Percentiles rank a stretch among this genome's conserved stretches.
These are phyloP conservation scores for Botrytis tulipae DNA, from an alignment of 2,329 filamentous ascomycete genomes.

Conservation along the genomic window DNA sequence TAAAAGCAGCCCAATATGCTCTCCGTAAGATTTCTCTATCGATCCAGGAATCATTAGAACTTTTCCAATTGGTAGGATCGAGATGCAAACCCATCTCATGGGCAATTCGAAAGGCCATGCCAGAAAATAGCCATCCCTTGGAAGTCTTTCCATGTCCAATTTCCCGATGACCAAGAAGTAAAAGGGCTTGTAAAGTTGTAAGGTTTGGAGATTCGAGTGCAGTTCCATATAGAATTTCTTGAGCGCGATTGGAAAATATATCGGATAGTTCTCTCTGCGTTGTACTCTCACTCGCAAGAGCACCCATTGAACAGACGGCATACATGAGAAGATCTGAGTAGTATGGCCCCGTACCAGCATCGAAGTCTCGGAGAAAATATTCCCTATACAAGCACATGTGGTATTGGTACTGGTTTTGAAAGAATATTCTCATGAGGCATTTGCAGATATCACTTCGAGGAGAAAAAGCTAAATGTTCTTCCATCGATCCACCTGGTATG, in stretches of 20 bases:
- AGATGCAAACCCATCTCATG: conserved; percentile 54
- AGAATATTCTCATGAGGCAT: conserved; percentile 48
- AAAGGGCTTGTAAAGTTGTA: conserved; percentile 47
- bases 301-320: conserved; percentile 49
- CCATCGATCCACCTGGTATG: not conserved
- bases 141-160: conserved; percentile 49
- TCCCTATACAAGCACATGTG: conserved; percentile 52
- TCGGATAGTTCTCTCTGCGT: conserved; percentile 42
- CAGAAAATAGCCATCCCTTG: conserved; percentile 52
- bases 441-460: conserved; percentile 47
- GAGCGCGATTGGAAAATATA: conserved; percentile 46
- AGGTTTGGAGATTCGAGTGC: conserved; percentile 48
- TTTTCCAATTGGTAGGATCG: conserved; percentile 51
- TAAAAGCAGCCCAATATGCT: conserved; percentile 52
- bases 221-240: conserved; percentile 45
- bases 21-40: conserved; percentile 50
- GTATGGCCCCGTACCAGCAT: conserved; percentile 46
- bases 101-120: conserved; percentile 51
- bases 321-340: conserved; percentile 51
- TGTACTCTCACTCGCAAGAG: conserved; percentile 45
- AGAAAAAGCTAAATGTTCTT: conserved; percentile 38
- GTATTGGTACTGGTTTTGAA: conserved; percentile 49
- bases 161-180: conserved; percentile 47
- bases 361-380: conserved; percentile 51
- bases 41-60: conserved; percentile 41